Conservation (phyloP, 192 early-diverging fungal genomes). For the Spizellomyces sp. region DNA sequence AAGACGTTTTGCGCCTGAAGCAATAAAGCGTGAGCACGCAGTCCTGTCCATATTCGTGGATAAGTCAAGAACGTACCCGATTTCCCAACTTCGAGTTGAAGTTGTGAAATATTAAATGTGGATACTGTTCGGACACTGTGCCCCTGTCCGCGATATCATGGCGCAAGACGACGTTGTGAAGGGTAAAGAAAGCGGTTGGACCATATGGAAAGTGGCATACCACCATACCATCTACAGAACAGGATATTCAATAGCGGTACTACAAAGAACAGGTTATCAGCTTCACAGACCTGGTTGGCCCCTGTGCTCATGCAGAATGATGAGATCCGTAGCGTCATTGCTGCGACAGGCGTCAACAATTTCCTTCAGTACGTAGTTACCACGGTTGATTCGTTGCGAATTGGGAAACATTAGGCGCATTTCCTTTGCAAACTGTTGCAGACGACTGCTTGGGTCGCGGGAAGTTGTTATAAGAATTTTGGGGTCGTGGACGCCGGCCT, state of each 20-base stretch:
- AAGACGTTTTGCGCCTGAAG: constrained; percentile 77
- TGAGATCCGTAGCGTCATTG: constrained; percentile 93
- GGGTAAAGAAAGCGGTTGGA: constrained; percentile 95
- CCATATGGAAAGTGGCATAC: constrained; percentile 97
- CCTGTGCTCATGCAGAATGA: constrained; percentile 94
- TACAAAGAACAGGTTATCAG: neutral
- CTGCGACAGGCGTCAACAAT: constrained; percentile 93
- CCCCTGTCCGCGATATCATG: constrained; percentile 97
- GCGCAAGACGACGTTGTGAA: constrained; percentile 96
- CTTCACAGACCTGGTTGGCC: constrained; percentile 79
- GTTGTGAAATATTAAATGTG: constrained; percentile 95
- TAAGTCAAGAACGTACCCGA: constrained; percentile 48
- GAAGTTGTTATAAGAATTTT: constrained; percentile 98
- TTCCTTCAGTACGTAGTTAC: constrained; percentile 93
- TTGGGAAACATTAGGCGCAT: constrained; percentile 94
- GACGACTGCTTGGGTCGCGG: constrained; percentile 86
- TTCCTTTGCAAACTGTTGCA: constrained; percentile 97
- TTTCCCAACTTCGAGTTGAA: constrained; percentile 86
- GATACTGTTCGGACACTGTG: constrained; percentile 95
- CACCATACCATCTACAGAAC: constrained; percentile 81
- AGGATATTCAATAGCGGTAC: constrained; percentile 7
- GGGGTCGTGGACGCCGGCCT: constrained; percentile 89
- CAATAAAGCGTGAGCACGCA: neutral
- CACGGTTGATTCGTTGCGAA: constrained; percentile 97
- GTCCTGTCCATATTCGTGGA: neutral